Conservation (phyloP, 768 basidiomycete genomes). For the Brasilioporus rufonigricans region DNA sequence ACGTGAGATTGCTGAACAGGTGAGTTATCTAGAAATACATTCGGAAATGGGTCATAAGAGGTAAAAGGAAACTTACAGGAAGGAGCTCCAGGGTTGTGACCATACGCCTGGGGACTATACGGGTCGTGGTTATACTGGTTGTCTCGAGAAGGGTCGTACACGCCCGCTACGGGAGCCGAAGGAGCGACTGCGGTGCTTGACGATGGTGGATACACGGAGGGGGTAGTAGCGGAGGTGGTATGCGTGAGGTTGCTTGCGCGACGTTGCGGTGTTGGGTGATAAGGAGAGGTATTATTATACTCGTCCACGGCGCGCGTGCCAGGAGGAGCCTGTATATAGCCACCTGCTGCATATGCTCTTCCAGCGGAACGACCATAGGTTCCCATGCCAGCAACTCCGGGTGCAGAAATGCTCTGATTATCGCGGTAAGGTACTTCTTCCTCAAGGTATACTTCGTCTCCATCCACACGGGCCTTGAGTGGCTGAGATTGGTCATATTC, state of each 20-base stretch:
- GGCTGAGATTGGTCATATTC: conserved; percentile 64
- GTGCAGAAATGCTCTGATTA: conserved; percentile 23
- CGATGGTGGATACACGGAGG: conserved; percentile 35
- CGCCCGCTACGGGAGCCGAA: conserved; percentile 5
- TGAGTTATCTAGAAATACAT: conserved; percentile 47
- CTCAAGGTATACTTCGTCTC: conserved; percentile 56
- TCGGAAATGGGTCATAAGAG: not conserved
- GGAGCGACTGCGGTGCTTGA: conserved; percentile 23
- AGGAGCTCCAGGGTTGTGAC: conserved; percentile 50
- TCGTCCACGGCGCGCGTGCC: conserved; percentile 76
- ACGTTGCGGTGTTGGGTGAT: conserved; percentile 43
- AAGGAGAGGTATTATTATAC: conserved; percentile 55
- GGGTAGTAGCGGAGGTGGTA: conserved; percentile 40
- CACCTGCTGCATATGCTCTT: conserved; percentile 42
- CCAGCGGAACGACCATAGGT: conserved; percentile 34
- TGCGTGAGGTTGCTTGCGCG: conserved; percentile 40
- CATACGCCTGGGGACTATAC: conserved; percentile 39
- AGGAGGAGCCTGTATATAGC: conserved; percentile 61
- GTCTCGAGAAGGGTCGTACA: conserved; percentile 21
- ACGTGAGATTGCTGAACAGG: conserved; percentile 49
- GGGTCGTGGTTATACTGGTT: conserved; percentile 28
- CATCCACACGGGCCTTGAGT: conserved; percentile 57
- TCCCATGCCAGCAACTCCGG: conserved; percentile 23
- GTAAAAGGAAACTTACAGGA: conserved; percentile 45
- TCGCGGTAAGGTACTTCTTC: conserved; percentile 40